Evolutionary conservation across 1,284 basidiomycete species (phyloP).

Genomic region (Ceratobasidium sp.): DNA sequence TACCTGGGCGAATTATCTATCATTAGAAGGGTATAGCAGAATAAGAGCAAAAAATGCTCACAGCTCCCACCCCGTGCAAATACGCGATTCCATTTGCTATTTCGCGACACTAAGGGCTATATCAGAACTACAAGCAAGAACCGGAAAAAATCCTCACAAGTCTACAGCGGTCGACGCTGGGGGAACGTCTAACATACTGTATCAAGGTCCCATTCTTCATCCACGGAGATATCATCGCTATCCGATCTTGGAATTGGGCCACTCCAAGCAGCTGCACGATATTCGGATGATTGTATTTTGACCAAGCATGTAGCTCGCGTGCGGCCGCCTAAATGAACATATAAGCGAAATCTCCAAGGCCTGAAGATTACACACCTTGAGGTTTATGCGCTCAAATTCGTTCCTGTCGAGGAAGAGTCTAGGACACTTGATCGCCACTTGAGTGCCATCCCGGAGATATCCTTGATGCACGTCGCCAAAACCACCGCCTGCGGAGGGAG

Average conservation of each 20-base stretch:
- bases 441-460: background rate
- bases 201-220: background rate
- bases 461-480: constrained; percentile 1
- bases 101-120: background rate
- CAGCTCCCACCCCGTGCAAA: background rate
- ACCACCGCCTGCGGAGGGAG: background rate
- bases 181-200: background rate
- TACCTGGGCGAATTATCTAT: background rate
- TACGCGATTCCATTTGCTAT: background rate
- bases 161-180: background rate
- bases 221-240: background rate
- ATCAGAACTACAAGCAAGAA: background rate
- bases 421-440: too few relatives aligned
- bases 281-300: background rate
- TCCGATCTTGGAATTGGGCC: background rate
- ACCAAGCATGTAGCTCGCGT: background rate
- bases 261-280: background rate
- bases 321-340: background rate
- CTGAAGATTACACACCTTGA: background rate
- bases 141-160: background rate
- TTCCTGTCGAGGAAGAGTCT: background rate
- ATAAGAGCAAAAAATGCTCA: background rate
- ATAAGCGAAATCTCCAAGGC: too few relatives aligned
- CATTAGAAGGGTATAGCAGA: background rate
- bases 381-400: background rate